Base-by-base conservation (phyloP, 805 yeast species). In the Ogataea nitratoaversa region DNA sequence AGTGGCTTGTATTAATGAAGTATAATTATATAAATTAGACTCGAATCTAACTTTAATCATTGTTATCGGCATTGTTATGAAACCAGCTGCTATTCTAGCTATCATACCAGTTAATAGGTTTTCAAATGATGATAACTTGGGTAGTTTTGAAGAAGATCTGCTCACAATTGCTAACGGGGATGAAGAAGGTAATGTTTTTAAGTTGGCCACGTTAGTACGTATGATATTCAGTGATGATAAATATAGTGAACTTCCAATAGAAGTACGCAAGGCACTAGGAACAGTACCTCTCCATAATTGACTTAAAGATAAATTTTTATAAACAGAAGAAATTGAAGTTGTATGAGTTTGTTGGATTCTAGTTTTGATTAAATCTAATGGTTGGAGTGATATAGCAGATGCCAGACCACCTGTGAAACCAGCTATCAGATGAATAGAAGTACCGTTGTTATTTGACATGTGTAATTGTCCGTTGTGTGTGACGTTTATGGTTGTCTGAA, bases 251-350 rank as follows among this genome's bases (percentile, higher is more conserved):
- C 95, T 84, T 0, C 99, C 99, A 11, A 87, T 68, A 0, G 96
- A 87, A 0, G 96, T 91, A 44, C 99, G 71, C 19, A 91, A 53
- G 0, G 95, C 89, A 17, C 96, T 86, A 0, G 99, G 96, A 29
- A 89, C 53, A 0, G 96, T 91, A 0, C 99, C 99, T 40, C 96
- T 72, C 99, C 99, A 93, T 30, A 90, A 67, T 37, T 81, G 78
- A 35, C 57, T 59, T 19, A 70, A 41, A 17, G 66, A 60, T 2
- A 83, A 49, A 34, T 73, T 72, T 39, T 60, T 65, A 12, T 70
- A 35, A 1, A 66, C 63, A 0, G 60, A 42, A 8, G 42, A 28
- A 5, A 69, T 43, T 7, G 71, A 61, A 6, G 63, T 49, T 3
- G 55, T 48, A 12, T 56, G 48, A 25, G 65, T 57, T 55, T 84